Percentiles rank a stretch among this genome's conserved stretches.
phyloP scores from a whole-genome alignment of 495 filamentous ascomycete genomes.

The Podospora conica region DNA sequence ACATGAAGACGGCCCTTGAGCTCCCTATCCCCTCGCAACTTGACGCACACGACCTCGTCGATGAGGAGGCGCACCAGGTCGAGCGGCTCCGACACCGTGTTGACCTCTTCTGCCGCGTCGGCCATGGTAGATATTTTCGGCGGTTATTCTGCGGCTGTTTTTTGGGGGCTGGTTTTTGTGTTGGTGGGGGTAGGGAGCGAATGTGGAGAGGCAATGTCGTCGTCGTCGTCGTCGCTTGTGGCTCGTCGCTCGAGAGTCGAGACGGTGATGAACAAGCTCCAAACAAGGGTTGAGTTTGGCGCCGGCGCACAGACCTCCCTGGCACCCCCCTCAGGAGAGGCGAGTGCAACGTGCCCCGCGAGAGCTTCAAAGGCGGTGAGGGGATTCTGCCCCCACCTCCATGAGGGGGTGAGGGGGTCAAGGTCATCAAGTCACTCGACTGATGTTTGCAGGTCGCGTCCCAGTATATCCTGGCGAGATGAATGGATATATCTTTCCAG shows the following conservation, averaged over 20 bases:
- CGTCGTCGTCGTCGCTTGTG: not conserved
- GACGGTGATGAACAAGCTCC: not conserved
- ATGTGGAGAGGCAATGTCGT: not conserved
- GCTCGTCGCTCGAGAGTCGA: no score
- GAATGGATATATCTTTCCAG: not conserved
- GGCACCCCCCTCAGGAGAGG: no score
- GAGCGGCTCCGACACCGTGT: conserved; percentile 76
- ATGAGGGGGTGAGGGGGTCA: no score
- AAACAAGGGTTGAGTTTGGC: not conserved
- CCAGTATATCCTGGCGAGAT: not conserved
- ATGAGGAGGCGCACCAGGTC: conserved; percentile 91
- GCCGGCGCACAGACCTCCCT: not conserved
- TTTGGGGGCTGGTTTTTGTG: not conserved
- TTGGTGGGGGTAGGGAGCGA: not conserved
- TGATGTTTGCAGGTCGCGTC: no score
- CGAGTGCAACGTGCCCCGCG: not conserved
- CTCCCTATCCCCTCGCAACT: conserved; percentile 90
- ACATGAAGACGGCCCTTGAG: conserved; percentile 93
- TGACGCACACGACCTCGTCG: conserved; percentile 95
- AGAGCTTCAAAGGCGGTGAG: not conserved
- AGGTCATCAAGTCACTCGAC: no score
- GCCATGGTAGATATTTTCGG: conserved; percentile 47
- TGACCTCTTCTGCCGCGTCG: conserved; percentile 59
- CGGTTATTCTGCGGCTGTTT: not conserved
- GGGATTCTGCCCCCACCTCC: not conserved